A percentile compares a stretch with the other conserved stretches of the same genome.
Conservation (phyloP, 192 early-diverging fungal species). For the Backusella tuberculispora region DNA sequence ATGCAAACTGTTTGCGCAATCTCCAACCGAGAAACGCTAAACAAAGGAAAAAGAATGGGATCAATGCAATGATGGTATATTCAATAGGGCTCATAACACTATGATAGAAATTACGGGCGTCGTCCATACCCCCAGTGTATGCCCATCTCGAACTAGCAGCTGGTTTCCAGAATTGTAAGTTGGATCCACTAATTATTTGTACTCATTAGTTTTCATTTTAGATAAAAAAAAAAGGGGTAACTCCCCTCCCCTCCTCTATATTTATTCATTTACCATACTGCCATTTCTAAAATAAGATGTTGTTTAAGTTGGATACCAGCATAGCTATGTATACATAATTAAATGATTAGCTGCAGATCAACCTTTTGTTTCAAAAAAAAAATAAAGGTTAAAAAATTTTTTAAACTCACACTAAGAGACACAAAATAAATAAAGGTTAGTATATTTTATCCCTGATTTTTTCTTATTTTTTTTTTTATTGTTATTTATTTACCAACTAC, state of each 20-base stretch:
- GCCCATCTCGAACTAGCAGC: conserved; percentile 21
- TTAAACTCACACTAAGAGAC: conserved; percentile 21
- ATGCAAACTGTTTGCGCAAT: conserved; percentile 47
- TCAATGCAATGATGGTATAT: conserved; percentile 49
- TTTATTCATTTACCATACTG: conserved; percentile 35
- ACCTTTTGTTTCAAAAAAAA: neutral
- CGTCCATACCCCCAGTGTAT: conserved; percentile 4
- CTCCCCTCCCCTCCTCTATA: neutral
- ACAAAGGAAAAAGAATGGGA: conserved; percentile 38
- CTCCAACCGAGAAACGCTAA: conserved; percentile 35
- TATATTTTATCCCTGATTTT: neutral
- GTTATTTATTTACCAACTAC: conserved; percentile 40
- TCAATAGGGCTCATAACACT: conserved; percentile 46
- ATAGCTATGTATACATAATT: conserved; percentile 24
- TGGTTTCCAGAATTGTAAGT: conserved; percentile 16
- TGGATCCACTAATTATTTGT: conserved; percentile 23
- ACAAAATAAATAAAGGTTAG: conserved; percentile 5
- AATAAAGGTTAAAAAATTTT: neutral
- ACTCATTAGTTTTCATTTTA: neutral
- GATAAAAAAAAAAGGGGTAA: neutral
- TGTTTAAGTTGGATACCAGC: conserved; percentile 46
- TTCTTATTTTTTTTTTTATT: neutral
- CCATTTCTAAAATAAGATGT: conserved; percentile 45
- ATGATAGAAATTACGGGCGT: conserved; percentile 30
- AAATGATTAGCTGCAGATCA: neutral